These are phyloP conservation scores for Cordyceps sp. DNA, from an alignment of 2,329 filamentous ascomycete species.

Conservation along the genomic window DNA sequence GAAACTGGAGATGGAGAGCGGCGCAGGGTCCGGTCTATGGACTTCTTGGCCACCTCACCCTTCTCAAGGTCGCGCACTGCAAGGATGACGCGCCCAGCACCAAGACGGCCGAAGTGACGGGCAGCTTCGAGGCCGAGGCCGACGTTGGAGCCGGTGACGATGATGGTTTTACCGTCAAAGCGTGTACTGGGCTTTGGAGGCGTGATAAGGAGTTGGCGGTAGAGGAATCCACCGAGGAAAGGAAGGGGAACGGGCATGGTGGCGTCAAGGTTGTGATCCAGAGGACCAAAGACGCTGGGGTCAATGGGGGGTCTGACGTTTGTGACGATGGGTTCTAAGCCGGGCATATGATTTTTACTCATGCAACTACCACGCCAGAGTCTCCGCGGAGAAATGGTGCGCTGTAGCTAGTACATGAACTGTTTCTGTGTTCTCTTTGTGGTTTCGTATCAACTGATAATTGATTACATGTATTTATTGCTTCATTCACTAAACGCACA, in stretches of 20 bases:
- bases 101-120: constrained; percentile 1
- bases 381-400: no score
- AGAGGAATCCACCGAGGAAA: constrained; percentile 2
- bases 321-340: neutral
- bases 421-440: no score
- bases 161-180: constrained; percentile 1
- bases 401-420: no score
- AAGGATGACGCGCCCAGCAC: neutral
- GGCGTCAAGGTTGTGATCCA: neutral
- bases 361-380: no score
- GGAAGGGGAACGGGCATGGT: neutral
- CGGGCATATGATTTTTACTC: no score
- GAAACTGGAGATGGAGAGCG: neutral
- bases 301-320: neutral
- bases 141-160: constrained; percentile 1
- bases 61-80: neutral
- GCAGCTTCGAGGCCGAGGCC: constrained; percentile 2
- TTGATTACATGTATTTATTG: no score
- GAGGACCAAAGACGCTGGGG: neutral
- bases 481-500: no score
- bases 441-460: no score
- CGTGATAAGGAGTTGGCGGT: constrained; percentile 1
- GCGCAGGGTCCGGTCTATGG: neutral
- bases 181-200: neutral
- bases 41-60: neutral